These are phyloP conservation scores for Immersiporthe knoxdaviesiana DNA, from an alignment of 2,329 filamentous ascomycete species.

Conservation along the genomic window DNA sequence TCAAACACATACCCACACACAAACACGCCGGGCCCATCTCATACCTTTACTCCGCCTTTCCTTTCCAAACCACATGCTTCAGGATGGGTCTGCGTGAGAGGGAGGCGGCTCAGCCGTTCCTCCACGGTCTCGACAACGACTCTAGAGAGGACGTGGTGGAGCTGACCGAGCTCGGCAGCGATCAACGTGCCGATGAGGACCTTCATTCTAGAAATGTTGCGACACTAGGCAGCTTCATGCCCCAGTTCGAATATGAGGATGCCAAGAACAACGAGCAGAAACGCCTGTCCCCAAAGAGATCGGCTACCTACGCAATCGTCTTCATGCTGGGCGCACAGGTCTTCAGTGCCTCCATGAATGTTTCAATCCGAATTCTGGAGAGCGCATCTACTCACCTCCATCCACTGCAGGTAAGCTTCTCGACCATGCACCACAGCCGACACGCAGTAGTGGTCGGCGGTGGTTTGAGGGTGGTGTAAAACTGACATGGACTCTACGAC, in stretches of 20 bases:
- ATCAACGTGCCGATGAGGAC: neutral
- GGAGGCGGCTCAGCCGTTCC: conserved; percentile 14
- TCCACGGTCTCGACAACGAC: neutral
- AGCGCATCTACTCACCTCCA: conserved; percentile 12
- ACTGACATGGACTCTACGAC: neutral
- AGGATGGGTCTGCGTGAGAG: neutral
- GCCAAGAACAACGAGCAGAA: neutral
- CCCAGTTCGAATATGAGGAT: neutral
- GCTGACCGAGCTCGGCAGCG: conserved; percentile 4
- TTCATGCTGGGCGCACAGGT: conserved; percentile 20
- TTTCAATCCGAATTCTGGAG: conserved; percentile 14
- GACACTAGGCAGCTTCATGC: too few species aligned
- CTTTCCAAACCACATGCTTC: neutral
- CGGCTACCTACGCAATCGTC: conserved; percentile 12
- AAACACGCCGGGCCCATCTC: neutral
- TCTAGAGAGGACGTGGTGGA: conserved; percentile 10
- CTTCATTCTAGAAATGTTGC: neutral
- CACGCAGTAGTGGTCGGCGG: neutral
- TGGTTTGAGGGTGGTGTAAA: neutral
- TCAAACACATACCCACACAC: neutral
- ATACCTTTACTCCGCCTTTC: neutral
- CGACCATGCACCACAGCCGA: neutral
- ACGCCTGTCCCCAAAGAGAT: neutral
- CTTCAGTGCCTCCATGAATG: conserved; percentile 22
- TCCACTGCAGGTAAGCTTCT: conserved; percentile 14